Evolutionary conservation across 2,329 filamentous ascomycete genomes (phyloP).

Genomic region (Blastomyces parvus): DNA sequence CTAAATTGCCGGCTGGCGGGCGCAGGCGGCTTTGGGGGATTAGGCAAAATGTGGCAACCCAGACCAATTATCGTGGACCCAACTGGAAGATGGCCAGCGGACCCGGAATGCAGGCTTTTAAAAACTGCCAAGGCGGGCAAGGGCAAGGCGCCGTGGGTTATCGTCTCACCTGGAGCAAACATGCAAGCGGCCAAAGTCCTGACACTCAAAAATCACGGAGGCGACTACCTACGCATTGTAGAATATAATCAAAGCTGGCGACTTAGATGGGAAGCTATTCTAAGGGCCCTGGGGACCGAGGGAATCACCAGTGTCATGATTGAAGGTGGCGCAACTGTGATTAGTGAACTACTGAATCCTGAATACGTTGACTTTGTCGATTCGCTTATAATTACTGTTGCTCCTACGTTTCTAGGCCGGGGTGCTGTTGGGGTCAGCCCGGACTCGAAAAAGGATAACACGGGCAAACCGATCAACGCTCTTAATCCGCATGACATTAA

Average conservation of each 20-base stretch:
- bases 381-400: slow-evolving; percentile 77
- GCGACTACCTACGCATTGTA: slow-evolving; percentile 36
- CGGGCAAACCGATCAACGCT: slow-evolving; percentile 48
- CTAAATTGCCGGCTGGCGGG: slow-evolving; percentile 71
- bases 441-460: slow-evolving; percentile 42
- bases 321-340: slow-evolving; percentile 73
- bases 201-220: slow-evolving; percentile 39
- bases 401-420: slow-evolving; percentile 78
- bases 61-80: slow-evolving; percentile 77
- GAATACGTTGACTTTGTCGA: slow-evolving; percentile 55
- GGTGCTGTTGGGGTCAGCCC: slow-evolving; percentile 75
- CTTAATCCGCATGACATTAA: slow-evolving; percentile 56
- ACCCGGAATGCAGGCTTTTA: slow-evolving; percentile 54
- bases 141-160: slow-evolving; percentile 64
- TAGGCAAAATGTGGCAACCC: slow-evolving; percentile 54
- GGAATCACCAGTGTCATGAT: slow-evolving; percentile 76
- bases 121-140: slow-evolving; percentile 52
- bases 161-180: slow-evolving; percentile 44
- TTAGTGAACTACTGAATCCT: slow-evolving; percentile 67
- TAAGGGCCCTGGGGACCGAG: slow-evolving; percentile 48
- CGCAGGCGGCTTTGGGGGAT: slow-evolving; percentile 47
- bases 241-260: slow-evolving; percentile 35
- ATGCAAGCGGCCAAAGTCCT: slow-evolving; percentile 40
- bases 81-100: slow-evolving; percentile 59
- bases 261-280: slow-evolving; percentile 56